These are phyloP conservation scores for Isochrysis galbana DNA, from an alignment of 78 protist genomes.

Conservation along the genomic window DNA sequence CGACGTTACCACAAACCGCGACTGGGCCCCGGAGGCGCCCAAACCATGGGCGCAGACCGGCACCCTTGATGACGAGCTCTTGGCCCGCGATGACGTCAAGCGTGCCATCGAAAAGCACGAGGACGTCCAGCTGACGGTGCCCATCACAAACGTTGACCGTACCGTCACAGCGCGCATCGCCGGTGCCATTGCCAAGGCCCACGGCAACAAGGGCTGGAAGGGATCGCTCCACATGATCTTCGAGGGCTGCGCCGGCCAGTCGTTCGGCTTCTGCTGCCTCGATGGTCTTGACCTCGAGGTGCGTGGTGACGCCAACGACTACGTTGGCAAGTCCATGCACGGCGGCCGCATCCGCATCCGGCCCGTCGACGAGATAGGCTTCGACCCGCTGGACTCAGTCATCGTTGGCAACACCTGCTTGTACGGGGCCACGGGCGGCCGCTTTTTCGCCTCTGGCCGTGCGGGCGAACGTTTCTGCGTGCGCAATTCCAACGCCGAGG, in stretches of 20 bases:
- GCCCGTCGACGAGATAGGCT: constrained; percentile 47
- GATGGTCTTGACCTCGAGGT: constrained; percentile 41
- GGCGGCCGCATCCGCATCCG: constrained; percentile 55
- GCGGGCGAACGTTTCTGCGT: constrained; percentile 89
- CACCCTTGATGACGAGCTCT: constrained; percentile 46
- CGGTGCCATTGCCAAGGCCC: constrained; percentile 52
- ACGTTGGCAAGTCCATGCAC: constrained; percentile 67
- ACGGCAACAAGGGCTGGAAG: constrained; percentile 10
- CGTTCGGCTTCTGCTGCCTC: constrained; percentile 72
- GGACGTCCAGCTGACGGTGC: background rate
- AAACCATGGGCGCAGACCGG: background rate
- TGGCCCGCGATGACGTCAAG: background rate
- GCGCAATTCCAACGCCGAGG: constrained; percentile 83
- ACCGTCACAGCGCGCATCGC: constrained; percentile 65
- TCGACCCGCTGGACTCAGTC: constrained; percentile 59
- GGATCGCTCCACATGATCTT: constrained; percentile 24
- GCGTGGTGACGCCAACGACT: constrained; percentile 84
- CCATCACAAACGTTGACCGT: constrained; percentile 75
- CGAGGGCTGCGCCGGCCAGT: constrained; percentile 84
- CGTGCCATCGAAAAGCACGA: background rate
- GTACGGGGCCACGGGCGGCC: constrained; percentile 86
- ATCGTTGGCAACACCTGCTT: constrained; percentile 82
- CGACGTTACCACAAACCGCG: background rate
- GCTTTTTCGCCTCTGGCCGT: constrained; percentile 66
- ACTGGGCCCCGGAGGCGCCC: background rate